Conservation (phyloP, 768 basidiomycete species). For the Russula emetica region DNA sequence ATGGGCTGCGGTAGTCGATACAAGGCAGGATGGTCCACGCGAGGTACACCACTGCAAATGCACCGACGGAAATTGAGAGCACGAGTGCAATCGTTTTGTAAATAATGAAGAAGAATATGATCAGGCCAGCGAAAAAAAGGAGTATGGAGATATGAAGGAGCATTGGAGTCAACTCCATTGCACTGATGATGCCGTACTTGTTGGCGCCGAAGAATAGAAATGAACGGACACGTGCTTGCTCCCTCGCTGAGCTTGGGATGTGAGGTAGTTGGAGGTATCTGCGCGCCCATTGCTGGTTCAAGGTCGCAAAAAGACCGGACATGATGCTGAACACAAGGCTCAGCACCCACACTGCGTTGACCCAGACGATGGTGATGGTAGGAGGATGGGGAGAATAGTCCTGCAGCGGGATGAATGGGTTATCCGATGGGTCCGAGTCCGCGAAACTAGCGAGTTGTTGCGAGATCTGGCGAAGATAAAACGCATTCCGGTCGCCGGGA, state of each 20-base stretch:
- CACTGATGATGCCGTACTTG: constrained; percentile 38
- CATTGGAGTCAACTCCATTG: constrained; percentile 43
- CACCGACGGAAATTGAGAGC: not conserved
- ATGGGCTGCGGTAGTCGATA: constrained; percentile 23
- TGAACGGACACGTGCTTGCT: constrained; percentile 40
- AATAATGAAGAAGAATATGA: constrained; percentile 40
- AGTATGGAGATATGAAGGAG: constrained; percentile 48
- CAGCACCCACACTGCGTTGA: constrained; percentile 23
- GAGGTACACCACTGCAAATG: constrained; percentile 17
- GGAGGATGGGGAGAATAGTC: not conserved
- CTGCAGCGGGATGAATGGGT: not conserved
- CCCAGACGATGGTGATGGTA: constrained; percentile 1
- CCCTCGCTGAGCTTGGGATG: constrained; percentile 30
- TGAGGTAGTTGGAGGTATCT: constrained; percentile 27
- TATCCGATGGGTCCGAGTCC: not conserved
- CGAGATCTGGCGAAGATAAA: constrained; percentile 17
- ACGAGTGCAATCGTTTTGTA: constrained; percentile 17
- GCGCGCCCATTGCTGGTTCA: constrained; percentile 25
- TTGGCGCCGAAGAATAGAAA: constrained; percentile 39
- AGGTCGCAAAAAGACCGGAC: constrained; percentile 22
- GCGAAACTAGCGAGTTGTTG: constrained; percentile 16
- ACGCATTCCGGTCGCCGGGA: not conserved
- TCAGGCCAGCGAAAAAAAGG: constrained; percentile 48
- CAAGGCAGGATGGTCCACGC: constrained; percentile 23
- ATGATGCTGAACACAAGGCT: constrained; percentile 23